Base-by-base conservation (phyloP, 139 green algal species). In the Picocystis salinarum region DNA sequence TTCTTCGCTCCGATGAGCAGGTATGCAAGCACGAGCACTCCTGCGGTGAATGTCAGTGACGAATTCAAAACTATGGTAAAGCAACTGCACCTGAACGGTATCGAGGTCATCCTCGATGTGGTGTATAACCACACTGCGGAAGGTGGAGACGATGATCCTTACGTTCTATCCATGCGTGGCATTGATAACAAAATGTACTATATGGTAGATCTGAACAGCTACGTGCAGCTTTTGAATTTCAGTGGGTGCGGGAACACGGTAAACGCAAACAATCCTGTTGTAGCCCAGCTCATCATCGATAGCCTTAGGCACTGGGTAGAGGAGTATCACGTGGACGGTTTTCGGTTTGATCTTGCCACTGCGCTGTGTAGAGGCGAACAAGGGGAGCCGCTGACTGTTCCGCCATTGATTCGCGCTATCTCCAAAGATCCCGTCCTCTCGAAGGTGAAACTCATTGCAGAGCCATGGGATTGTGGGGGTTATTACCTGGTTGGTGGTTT, bases 91-190 rank as follows among this genome's bases (percentile, higher is more conserved):
- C 22, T 15, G 5, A 6, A 19, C 20, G 46, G 46, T 5, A 53
- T 93, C 46, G 69, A 91, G 50, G 82, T 93, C 17, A 75, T 93
- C 29, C 47, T 93, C 34, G 82, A 93, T 40, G 81, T 93, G 18
- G 82, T 92, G 39, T 93, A 90, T 75, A 93, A 93, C 59, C 82
- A 93, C 71, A 93, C 82, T 0, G 72, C 52, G 0, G 82, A 93
- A 59, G 71, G 71, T 58, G 57, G 44, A 37, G 81, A 93, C 58
- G 56, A 75, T 30, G 69, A 82, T 46, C 71, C 76, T 1, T 90
- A 87, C 64, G 20, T 61, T 6, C 39, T 82, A 12, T 73, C 54
- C 22, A 79, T 73, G 53, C 54, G 76, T 18, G 81, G 81, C 50
- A 78, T 93, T 33, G 80, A 91, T 53, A 67, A 67, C 42, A 41